Evolutionary conservation across 1,139 yeast genomes (phyloP).

Genomic region (Hansenula sp.): DNA sequence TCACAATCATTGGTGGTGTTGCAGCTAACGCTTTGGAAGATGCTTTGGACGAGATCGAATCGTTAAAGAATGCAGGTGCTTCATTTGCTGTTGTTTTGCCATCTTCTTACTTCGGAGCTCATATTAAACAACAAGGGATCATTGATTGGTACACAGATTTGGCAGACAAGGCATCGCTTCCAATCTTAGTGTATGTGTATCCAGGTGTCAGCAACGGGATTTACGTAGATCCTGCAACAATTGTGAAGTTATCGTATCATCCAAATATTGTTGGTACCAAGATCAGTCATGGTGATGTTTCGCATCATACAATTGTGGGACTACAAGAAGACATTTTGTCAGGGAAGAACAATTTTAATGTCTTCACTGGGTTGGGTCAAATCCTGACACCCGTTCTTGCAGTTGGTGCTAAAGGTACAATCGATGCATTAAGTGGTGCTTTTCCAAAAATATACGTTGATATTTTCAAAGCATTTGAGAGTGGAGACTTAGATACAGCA

Average conservation of each 20-base stretch:
- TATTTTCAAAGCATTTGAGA: constrained; percentile 32
- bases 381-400: constrained; percentile 39
- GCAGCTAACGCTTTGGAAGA: constrained; percentile 32
- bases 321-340: constrained; percentile 30
- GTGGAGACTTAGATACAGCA: constrained; percentile 31
- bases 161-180: constrained; percentile 32
- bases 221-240: constrained; percentile 33
- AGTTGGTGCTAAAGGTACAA: constrained; percentile 42
- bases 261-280: constrained; percentile 37
- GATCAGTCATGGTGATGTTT: constrained; percentile 34
- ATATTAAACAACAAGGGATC: constrained; percentile 33
- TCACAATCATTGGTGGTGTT: constrained; percentile 35
- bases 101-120: constrained; percentile 35
- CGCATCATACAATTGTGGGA: constrained; percentile 35
- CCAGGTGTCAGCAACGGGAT: constrained; percentile 40
- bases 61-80: constrained; percentile 33
- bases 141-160: constrained; percentile 31
- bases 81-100: constrained; percentile 31
- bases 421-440: constrained; percentile 47
- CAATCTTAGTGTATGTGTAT: constrained; percentile 34
- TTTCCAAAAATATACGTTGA: constrained; percentile 42
- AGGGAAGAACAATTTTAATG: constrained; percentile 32
- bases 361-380: constrained; percentile 49
- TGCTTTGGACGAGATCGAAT: constrained; percentile 29
- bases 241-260: constrained; percentile 30